Evolutionary conservation across 192 early-diverging fungal species (phyloP), one percentile per base, ranked within the genome.

Genomic region (Gonapodya sp.): DNA sequence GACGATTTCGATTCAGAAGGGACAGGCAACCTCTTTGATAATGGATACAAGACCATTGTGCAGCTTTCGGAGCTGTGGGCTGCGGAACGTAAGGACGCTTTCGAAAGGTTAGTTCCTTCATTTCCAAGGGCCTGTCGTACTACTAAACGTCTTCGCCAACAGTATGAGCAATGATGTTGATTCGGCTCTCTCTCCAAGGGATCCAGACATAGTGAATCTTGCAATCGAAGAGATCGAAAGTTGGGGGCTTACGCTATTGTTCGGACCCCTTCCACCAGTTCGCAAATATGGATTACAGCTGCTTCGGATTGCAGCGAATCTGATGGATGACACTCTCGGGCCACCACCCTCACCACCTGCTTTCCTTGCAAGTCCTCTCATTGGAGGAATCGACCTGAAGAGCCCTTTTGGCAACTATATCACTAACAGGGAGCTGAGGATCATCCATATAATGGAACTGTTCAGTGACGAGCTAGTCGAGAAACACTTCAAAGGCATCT

Each of bases 151-250:
- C 46, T 24, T 64, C 24, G 8, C 46, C 24, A 64, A 24, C 46
- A 24, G 46, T 64, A 16, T 24, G 24, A 64, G 24, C 8, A 24
- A 64, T 64, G 46, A 64, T 24, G 8, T 16, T 16, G 46, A 64
- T 64, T 64, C 46, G 8, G 46, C 46, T 64, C 8, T 16, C 46
- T 64, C 46, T 24, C 84, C 85, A 73, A 83, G 81, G 0, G 85
- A 87, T 35, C 83, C 85, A 35, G 80, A 83, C 2, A 84, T 80
- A 73, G 75, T 90, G 2, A 81, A 82, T 30, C 79, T 81, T 16
- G 83, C 89, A 46, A 84, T 96, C 18, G 90, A 92, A 77, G 92
- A 92, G 72, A 91, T 93, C 8, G 95, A 96, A 83, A 87, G 87
- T 8, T 88, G 89, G 34, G 95, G 94, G 0, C 81, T 96, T 30